Conservation (phyloP, 2,329 filamentous ascomycete genomes). For the Clonostachys rhizophaga region DNA sequence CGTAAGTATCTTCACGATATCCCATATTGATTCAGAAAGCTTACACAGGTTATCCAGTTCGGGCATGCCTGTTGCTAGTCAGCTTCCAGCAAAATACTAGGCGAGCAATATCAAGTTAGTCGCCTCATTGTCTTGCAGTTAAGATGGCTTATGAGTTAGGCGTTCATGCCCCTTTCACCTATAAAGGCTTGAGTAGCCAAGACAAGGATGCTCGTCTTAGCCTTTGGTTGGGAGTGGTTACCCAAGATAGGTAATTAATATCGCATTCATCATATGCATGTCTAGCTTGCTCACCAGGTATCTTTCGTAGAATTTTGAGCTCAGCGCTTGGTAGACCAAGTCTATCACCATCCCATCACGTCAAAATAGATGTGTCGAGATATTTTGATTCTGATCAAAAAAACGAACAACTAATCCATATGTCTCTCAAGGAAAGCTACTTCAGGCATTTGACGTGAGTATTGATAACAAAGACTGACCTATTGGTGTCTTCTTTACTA, state of each 20-base stretch:
- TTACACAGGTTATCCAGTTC: slow-evolving; percentile 10
- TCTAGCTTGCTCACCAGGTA: neutral
- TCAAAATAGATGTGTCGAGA: slow-evolving; percentile 3
- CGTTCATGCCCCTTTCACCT: slow-evolving; percentile 19
- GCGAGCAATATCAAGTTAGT: slow-evolving; percentile 21
- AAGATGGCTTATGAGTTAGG: slow-evolving; percentile 24
- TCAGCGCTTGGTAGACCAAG: slow-evolving; percentile 6
- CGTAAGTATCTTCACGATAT: slow-evolving; percentile 1
- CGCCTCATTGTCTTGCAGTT: slow-evolving; percentile 20
- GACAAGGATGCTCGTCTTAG: slow-evolving; percentile 18
- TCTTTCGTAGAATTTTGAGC: slow-evolving; percentile 8
- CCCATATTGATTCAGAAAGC: neutral
- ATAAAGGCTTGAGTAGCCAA: slow-evolving; percentile 9
- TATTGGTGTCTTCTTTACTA: too few relatives aligned
- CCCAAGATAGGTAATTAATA: slow-evolving; percentile 15
- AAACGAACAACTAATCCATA: too few relatives aligned
- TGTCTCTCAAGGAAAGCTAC: too few relatives aligned
- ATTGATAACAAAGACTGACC: too few relatives aligned
- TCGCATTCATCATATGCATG: too few relatives aligned
- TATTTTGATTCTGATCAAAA: neutral
- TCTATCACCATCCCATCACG: slow-evolving; percentile 5
- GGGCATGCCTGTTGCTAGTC: slow-evolving; percentile 19
- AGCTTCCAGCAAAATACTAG: slow-evolving; percentile 26
- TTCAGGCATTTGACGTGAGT: too few relatives aligned
- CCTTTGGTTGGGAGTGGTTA: slow-evolving; percentile 22